phyloP scores from a whole-genome alignment of 495 filamentous ascomycete genomes.

The Lophiotrema nucula region DNA sequence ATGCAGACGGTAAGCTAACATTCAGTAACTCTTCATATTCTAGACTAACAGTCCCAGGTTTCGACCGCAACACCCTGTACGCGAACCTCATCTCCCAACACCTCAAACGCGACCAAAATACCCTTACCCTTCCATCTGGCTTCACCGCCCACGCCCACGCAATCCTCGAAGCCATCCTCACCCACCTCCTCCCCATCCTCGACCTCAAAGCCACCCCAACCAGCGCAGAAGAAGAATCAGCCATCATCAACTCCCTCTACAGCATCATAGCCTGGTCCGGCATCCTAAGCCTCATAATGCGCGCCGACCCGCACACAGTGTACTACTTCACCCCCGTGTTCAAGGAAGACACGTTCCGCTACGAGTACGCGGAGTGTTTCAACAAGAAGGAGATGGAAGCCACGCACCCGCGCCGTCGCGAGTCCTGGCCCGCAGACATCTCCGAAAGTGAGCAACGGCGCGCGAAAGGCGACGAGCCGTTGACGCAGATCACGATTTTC shows the following conservation, averaged over 20 bases:
- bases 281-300: constrained; percentile 20
- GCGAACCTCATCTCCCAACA: background rate
- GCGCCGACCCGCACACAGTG: constrained; percentile 18
- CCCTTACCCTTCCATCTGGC: constrained; percentile 7
- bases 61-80: constrained; percentile 12
- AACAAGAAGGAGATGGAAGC: constrained; percentile 11
- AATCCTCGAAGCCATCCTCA: constrained; percentile 2
- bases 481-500: constrained; percentile 10
- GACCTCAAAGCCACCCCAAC: background rate
- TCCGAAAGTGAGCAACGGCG: constrained; percentile 8
- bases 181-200: constrained; percentile 16
- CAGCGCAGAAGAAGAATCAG: background rate
- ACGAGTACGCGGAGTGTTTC: constrained; percentile 19
- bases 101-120: background rate
- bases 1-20: constrained; percentile 20
- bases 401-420: constrained; percentile 1
- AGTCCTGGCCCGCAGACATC: background rate
- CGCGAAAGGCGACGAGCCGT: constrained; percentile 6
- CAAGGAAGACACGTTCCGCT: constrained; percentile 26
- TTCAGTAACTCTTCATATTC: background rate
- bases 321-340: constrained; percentile 25
- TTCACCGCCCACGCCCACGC: constrained; percentile 11
- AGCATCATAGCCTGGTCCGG: constrained; percentile 9
- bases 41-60: constrained; percentile 9
- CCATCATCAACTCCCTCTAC: constrained; percentile 2